Conservation (phyloP, 75 land plant species). For the Ceratopteris richardii region DNA sequence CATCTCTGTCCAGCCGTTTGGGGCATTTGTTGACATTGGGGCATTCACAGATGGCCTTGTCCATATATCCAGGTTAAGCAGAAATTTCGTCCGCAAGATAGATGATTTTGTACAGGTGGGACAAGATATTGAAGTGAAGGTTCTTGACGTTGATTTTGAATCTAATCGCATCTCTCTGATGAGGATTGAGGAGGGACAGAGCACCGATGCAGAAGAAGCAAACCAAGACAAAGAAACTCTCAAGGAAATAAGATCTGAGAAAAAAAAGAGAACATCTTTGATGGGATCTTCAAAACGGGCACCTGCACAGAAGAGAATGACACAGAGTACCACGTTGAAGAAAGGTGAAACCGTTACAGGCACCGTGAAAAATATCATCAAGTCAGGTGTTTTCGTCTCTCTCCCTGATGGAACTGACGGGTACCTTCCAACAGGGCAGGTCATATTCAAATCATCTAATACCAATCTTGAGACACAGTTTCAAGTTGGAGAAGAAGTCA, state of each 20-base stretch:
- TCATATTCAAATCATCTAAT: constrained; percentile 29
- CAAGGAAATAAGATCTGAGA: constrained; percentile 3
- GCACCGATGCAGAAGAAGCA: too few relatives aligned
- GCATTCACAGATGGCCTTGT: constrained; percentile 91
- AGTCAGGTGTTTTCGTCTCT: constrained; percentile 64
- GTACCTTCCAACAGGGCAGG: constrained; percentile 58
- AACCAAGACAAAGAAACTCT: constrained; percentile 5
- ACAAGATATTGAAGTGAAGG: constrained; percentile 1
- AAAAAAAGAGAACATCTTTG: neutral
- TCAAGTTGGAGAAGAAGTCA: constrained; percentile 72
- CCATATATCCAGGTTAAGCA: constrained; percentile 82
- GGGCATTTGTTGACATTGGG: constrained; percentile 93
- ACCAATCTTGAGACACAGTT: constrained; percentile 37
- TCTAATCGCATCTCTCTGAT: constrained; percentile 8
- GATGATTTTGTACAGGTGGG: constrained; percentile 6
- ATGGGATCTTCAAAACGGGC: too few relatives aligned
- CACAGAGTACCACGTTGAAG: constrained; percentile 37
- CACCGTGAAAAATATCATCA: constrained; percentile 66
- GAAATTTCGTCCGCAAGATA: constrained; percentile 59
- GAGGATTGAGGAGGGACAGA: constrained; percentile 16
- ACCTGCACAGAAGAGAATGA: neutral
- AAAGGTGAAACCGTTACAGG: constrained; percentile 72
- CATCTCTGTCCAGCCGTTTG: constrained; percentile 75
- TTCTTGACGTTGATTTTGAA: neutral
- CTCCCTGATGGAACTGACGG: constrained; percentile 89